A percentile compares a stretch with the other conserved stretches of the same genome.
Evolutionary conservation across 2,329 filamentous ascomycete species (phyloP).

Genomic region (Pyricularia sp.): DNA sequence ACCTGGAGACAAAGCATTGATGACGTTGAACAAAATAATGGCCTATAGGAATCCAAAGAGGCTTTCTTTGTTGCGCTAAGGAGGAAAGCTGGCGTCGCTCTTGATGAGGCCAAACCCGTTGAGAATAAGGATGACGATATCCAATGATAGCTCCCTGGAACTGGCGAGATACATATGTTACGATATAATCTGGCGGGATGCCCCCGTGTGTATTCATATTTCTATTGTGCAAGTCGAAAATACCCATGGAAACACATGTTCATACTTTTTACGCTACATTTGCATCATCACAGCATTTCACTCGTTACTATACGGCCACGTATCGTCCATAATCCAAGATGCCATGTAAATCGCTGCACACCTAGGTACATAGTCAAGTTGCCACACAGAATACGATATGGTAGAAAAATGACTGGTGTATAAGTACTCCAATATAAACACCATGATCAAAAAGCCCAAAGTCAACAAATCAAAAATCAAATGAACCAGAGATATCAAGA

Average conservation of each 20-base stretch:
- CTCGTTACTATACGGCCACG: background rate
- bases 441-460: background rate
- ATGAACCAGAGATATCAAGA: background rate
- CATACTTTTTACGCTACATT: background rate
- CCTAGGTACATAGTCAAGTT: background rate
- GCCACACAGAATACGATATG: background rate
- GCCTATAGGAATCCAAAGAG: slow-evolving; percentile 62
- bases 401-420: background rate
- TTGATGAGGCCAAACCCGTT: slow-evolving; percentile 10
- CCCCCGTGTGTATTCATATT: background rate
- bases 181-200: background rate
- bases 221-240: background rate
- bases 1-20: background rate
- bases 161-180: background rate
- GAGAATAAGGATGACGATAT: background rate
- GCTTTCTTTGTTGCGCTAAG: slow-evolving; percentile 71
- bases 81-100: slow-evolving; percentile 38
- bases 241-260: background rate
- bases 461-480: background rate
- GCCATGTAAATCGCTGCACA: background rate
- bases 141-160: background rate
- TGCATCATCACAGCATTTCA: background rate
- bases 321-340: background rate
- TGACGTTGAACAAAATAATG: background rate
- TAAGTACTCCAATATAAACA: background rate